phyloP scores from a whole-genome alignment of 768 basidiomycete species.

The Coprinellus aureogranulatus region DNA sequence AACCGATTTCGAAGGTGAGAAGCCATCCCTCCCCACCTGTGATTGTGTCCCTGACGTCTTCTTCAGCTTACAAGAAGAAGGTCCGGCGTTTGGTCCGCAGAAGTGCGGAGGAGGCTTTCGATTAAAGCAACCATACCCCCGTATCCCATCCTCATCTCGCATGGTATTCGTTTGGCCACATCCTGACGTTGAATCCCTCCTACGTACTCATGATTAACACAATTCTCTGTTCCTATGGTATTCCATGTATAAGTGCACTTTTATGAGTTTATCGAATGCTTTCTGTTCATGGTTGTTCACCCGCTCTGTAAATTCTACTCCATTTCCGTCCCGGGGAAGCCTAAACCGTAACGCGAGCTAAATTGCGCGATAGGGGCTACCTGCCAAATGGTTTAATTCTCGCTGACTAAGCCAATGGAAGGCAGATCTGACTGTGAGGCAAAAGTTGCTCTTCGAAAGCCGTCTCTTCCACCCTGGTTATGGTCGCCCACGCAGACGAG shows the following conservation, averaged over 20 bases:
- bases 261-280: too few relatives aligned
- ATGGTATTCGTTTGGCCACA: not conserved
- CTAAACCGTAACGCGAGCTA: too few relatives aligned
- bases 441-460: not conserved
- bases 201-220: not conserved
- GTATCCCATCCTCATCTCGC: not conserved
- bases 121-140: constrained; percentile 37
- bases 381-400: not conserved
- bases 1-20: constrained; percentile 57
- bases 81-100: constrained; percentile 83
- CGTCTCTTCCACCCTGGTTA: not conserved
- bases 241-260: too few relatives aligned
- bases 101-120: constrained; percentile 87
- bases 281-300: too few relatives aligned
- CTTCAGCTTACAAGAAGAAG: constrained; percentile 88
- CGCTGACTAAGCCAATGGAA: not conserved
- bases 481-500: constrained; percentile 16
- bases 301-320: too few relatives aligned
- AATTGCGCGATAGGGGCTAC: not conserved
- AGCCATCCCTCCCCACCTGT: constrained; percentile 1
- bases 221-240: not conserved
- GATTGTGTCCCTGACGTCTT: constrained; percentile 12
- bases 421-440: not conserved
- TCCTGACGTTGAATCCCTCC: too few relatives aligned
- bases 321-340: too few relatives aligned